Evolutionary conservation across 2,329 filamentous ascomycete species (phyloP).

Genomic region (Hypoxylon sp.): DNA sequence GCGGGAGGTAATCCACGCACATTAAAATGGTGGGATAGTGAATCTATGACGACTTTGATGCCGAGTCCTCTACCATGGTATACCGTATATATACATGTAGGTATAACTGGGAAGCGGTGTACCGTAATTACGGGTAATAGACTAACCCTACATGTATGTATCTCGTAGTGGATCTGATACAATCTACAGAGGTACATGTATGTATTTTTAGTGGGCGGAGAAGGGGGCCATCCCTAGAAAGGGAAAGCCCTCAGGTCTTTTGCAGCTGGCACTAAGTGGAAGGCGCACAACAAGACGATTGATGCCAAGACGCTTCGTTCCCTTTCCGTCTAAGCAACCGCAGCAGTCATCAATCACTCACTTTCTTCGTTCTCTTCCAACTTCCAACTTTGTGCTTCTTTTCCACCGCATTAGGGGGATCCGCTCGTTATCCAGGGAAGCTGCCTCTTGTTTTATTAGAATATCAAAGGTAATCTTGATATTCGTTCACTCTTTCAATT

Average conservation of each 20-base stretch:
- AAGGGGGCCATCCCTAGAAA: background rate
- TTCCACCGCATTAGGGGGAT: constrained; percentile 29
- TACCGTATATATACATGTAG: too few relatives aligned
- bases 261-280: background rate
- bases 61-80: background rate
- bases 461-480: constrained; percentile 40
- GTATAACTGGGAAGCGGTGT: background rate
- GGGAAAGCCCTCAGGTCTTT: constrained; percentile 1
- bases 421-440: constrained; percentile 39
- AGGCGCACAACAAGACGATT: background rate
- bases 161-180: too few relatives aligned
- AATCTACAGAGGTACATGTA: too few relatives aligned
- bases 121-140: constrained; percentile 2
- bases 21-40: too few relatives aligned
- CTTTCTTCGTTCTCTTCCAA: constrained; percentile 25
- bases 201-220: constrained; percentile 9
- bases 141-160: background rate
- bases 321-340: constrained; percentile 10
- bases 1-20: background rate
- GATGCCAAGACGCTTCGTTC: constrained; percentile 14
- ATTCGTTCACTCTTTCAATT: constrained; percentile 42
- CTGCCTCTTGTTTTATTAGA: constrained; percentile 23
- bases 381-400: constrained; percentile 30
- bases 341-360: constrained; percentile 18
- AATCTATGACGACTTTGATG: too few relatives aligned